These are phyloP conservation scores for Capronia americana DNA, from an alignment of 2,329 filamentous ascomycete genomes.

Conservation along the genomic window DNA sequence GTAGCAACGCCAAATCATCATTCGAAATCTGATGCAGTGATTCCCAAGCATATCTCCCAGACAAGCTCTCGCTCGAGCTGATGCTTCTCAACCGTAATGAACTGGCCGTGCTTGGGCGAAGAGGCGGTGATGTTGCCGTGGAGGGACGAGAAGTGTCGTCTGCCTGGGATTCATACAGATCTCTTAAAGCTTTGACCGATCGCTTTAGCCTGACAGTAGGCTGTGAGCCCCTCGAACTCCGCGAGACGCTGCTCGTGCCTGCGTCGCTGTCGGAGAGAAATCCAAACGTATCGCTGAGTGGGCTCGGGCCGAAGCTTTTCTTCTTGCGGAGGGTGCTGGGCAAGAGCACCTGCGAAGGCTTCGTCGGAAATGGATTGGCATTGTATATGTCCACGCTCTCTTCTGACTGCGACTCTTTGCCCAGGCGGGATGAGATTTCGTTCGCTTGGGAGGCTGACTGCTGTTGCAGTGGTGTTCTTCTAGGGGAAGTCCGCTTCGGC, in stretches of 20 bases:
- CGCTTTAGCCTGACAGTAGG: conserved; percentile 38
- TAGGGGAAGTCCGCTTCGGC: conserved; percentile 49
- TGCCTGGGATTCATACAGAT: conserved; percentile 41
- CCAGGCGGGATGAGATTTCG: conserved; percentile 48
- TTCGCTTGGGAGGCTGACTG: conserved; percentile 55
- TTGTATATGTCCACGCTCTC: conserved; percentile 48
- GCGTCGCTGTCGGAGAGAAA: conserved; percentile 20
- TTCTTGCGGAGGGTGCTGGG: conserved; percentile 45
- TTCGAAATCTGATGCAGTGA: conserved; percentile 34
- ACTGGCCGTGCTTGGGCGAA: conserved; percentile 33
- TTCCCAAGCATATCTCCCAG: conserved; percentile 38
- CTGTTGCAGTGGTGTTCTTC: conserved; percentile 54
- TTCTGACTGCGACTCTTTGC: conserved; percentile 42
- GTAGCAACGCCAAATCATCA: conserved; percentile 38
- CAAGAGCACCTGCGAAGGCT: conserved; percentile 53
- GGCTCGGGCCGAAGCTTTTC: conserved; percentile 29
- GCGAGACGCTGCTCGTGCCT: conserved; percentile 23
- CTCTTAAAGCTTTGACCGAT: conserved; percentile 40
- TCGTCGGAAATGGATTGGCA: conserved; percentile 55
- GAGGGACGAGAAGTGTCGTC: conserved; percentile 38
- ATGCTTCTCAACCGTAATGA: conserved; percentile 37
- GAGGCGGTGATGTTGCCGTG: conserved; percentile 35
- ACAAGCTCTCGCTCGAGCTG: conserved; percentile 39
- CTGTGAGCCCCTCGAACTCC: conserved; percentile 16
- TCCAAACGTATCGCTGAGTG: conserved; percentile 24